Evolutionary conservation across 164 flowering plant genomes (phyloP).

Genomic region (Magnolia kwangsiensis): DNA sequence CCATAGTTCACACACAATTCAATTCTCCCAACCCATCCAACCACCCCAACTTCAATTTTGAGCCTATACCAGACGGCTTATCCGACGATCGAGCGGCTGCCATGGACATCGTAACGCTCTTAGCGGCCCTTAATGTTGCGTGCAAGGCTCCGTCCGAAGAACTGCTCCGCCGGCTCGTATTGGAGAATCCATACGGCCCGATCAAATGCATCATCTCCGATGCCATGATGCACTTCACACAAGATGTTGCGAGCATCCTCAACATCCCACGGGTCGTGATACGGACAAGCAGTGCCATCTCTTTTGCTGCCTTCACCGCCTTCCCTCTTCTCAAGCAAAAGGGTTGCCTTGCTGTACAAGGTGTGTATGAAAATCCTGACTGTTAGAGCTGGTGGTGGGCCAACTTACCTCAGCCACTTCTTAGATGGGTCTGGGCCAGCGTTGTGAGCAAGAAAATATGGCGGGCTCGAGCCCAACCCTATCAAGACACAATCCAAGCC

Average conservation of each 20-base stretch:
- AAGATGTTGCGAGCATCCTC: conserved; percentile 27
- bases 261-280: conserved; percentile 31
- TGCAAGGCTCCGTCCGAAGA: conserved; percentile 20
- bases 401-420: too few relatives aligned
- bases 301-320: conserved; percentile 11
- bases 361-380: too few relatives aligned
- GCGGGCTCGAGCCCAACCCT: too few relatives aligned
- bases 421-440: too few relatives aligned
- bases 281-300: conserved; percentile 24
- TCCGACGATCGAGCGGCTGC: conserved; percentile 3
- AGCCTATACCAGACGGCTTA: conserved; percentile 17
- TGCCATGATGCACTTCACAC: conserved; percentile 28
- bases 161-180: background rate
- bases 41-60: conserved; percentile 40
- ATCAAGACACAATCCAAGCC: too few relatives aligned
- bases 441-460: too few relatives aligned
- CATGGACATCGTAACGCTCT: conserved; percentile 1
- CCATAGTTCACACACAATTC: conserved; percentile 40
- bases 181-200: background rate
- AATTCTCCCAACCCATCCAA: conserved; percentile 37
- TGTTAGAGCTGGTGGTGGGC: too few relatives aligned
- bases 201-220: conserved; percentile 41
- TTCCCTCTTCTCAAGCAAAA: conserved; percentile 16
- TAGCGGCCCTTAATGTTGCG: conserved; percentile 21
- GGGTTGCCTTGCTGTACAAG: conserved; percentile 14